Base-by-base conservation (phyloP, 2,329 filamentous ascomycete species). In the Trichoderma gracile region DNA sequence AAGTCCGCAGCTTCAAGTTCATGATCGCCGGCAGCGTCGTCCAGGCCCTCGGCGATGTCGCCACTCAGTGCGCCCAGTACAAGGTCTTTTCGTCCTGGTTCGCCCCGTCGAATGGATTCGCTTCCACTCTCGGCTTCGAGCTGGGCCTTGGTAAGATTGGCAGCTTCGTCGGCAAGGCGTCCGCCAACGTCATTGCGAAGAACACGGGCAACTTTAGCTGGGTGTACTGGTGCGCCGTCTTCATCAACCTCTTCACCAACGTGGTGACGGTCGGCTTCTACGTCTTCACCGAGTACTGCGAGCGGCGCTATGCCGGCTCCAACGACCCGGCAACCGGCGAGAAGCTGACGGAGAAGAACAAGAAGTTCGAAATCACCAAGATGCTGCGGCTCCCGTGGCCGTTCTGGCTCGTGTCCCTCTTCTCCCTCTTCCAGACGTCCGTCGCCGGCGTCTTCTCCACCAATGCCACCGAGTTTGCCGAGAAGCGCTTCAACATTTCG, bases 31-130 rank as follows among this genome's bases (percentile, higher is more conserved):
- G 84, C 1, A 74, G 80, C 42, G 76, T 88, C 1, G 73, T 88
- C 14, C 78, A 83, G 30, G 80, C 85, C 0, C 73, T 88, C 0
- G 86, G 86, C n/a, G 86, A 88, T 66, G 85, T 87, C 21, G 83
- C 86, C 0, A 88, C 86, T 0, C 85, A 88, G 68, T 79, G 87
- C 33, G 86, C 86, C 0, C 85, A 88, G 70, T 88, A 88, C 71
- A 86, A 87, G 66, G 82, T 88, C 66, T 88, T 88, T 68, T 86
- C 84, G 0, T 86, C 84, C 0, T 88, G 86, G 86, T 88, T 88
- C 66, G 79, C 85, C 0, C 86, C 86, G 0, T 84, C 79, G 8
- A 81, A 84, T 63, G 86, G 86, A 1, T 88, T 88, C 69, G 86
- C 85, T 0, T 85, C 84, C 0, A 88, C 85, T 0, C 77, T 88